These are phyloP conservation scores for Theileria orientalis DNA, from an alignment of 169 alveolate species.

Conservation along the genomic window DNA sequence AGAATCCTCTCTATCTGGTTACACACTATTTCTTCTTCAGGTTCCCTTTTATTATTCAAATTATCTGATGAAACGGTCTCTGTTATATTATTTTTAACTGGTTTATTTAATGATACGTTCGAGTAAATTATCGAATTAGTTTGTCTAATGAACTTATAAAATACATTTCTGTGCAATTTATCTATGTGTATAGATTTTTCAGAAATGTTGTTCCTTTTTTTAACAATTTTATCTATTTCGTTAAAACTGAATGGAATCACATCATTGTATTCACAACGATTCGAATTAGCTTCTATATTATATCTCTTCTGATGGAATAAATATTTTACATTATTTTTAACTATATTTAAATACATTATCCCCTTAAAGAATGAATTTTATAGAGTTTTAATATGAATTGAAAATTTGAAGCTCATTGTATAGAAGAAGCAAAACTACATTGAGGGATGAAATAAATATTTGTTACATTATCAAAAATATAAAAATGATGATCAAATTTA, in stretches of 20 bases:
- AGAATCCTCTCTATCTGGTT: conserved; percentile 20
- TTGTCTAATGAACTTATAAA: conserved; percentile 7
- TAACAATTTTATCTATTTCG: conserved; percentile 21
- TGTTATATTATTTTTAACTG: not conserved
- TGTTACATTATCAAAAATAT: too few species aligned
- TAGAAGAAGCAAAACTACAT: too few species aligned
- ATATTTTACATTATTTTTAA: not conserved
- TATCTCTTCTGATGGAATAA: not conserved
- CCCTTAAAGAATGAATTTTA: not conserved
- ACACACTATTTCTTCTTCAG: conserved; percentile 24
- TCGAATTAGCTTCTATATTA: not conserved
- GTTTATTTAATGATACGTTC: not conserved
- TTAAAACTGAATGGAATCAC: conserved; percentile 30
- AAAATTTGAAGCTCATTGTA: too few species aligned
- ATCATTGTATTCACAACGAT: not conserved
- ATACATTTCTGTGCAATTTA: conserved; percentile 6
- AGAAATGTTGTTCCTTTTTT: conserved; percentile 3
- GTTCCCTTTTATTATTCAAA: not conserved
- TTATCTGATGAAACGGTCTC: not conserved
- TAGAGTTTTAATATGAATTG: too few species aligned
- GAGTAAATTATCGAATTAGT: conserved; percentile 13
- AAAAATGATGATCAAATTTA: too few species aligned
- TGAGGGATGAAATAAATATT: too few species aligned
- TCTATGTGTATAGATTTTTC: conserved; percentile 3
- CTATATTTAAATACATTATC: not conserved